Conservation (phyloP, 495 filamentous ascomycete species). For the Xylaria telfairii region DNA sequence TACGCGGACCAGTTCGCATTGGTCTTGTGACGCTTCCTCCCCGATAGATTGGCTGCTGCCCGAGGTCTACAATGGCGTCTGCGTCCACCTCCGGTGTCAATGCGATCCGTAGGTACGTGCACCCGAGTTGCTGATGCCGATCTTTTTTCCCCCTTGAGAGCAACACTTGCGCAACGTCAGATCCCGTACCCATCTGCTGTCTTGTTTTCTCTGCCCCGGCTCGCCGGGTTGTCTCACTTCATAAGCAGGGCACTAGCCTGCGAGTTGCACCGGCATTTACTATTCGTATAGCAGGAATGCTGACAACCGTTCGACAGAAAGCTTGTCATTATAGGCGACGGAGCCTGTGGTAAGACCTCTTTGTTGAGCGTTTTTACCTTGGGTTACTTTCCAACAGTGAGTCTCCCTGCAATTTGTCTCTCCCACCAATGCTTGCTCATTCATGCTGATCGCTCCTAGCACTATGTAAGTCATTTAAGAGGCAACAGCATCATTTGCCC, state of each 20-base stretch:
- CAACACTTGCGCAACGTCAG: neutral
- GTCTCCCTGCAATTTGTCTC: conserved; percentile 40
- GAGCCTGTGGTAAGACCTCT: conserved; percentile 98
- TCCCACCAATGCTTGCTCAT: neutral
- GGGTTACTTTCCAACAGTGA: conserved; percentile 96
- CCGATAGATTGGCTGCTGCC: conserved; percentile 29
- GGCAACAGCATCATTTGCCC: neutral
- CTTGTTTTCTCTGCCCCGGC: neutral
- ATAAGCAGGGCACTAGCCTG: neutral
- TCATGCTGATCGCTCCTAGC: conserved; percentile 50
- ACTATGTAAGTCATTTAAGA: conserved; percentile 67
- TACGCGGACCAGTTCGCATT: conserved; percentile 12
- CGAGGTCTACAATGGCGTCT: conserved; percentile 40
- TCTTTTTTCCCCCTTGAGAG: neutral
- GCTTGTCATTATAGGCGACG: conserved; percentile 98
- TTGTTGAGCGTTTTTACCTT: conserved; percentile 97
- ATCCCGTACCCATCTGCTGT: neutral
- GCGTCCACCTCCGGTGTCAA: conserved; percentile 37
- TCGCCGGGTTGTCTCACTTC: neutral
- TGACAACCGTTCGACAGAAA: conserved; percentile 66
- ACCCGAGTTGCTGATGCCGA: conserved; percentile 27
- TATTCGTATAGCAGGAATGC: neutral
- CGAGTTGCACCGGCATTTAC: neutral
- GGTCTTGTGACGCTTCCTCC: conserved; percentile 23
- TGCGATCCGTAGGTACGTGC: conserved; percentile 49